phyloP scores from a whole-genome alignment of 2,329 filamentous ascomycete genomes.

The Fusarium gaditjirri region DNA sequence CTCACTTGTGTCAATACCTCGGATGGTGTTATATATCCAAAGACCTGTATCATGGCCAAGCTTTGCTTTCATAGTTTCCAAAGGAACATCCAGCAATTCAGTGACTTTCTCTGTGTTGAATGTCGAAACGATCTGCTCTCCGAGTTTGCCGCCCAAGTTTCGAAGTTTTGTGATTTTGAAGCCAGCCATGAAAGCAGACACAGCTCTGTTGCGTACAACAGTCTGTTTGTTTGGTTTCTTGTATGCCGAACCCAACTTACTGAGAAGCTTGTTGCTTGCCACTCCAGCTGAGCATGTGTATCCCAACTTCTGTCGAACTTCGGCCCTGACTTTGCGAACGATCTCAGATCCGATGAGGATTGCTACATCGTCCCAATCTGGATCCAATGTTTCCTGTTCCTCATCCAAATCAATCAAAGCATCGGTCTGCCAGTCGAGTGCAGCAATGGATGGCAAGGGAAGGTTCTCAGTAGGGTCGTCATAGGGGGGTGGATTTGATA shows the following conservation, averaged over 20 bases:
- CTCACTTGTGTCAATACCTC: constrained; percentile 87
- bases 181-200: constrained; percentile 79
- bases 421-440: constrained; percentile 85
- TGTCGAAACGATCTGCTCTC: constrained; percentile 82
- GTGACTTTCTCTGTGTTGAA: constrained; percentile 85
- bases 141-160: constrained; percentile 94
- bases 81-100: constrained; percentile 76
- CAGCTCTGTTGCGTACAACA: constrained; percentile 86
- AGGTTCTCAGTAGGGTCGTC: constrained; percentile 77
- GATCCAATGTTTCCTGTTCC: constrained; percentile 80
- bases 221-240: constrained; percentile 97
- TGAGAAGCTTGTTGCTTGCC: constrained; percentile 92
- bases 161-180: constrained; percentile 97
- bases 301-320: constrained; percentile 74
- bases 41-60: constrained; percentile 85
- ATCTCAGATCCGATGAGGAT: constrained; percentile 91
- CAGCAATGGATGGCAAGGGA: constrained; percentile 74
- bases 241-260: constrained; percentile 90
- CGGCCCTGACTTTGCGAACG: constrained; percentile 76
- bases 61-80: constrained; percentile 80
- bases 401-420: constrained; percentile 82
- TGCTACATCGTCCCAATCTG: constrained; percentile 96
- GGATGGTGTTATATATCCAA: constrained; percentile 87
- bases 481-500: constrained; percentile 72
- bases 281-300: constrained; percentile 95